Base-by-base conservation (phyloP, 2,329 filamentous ascomycete genomes). In the Apiospora arundinis region DNA sequence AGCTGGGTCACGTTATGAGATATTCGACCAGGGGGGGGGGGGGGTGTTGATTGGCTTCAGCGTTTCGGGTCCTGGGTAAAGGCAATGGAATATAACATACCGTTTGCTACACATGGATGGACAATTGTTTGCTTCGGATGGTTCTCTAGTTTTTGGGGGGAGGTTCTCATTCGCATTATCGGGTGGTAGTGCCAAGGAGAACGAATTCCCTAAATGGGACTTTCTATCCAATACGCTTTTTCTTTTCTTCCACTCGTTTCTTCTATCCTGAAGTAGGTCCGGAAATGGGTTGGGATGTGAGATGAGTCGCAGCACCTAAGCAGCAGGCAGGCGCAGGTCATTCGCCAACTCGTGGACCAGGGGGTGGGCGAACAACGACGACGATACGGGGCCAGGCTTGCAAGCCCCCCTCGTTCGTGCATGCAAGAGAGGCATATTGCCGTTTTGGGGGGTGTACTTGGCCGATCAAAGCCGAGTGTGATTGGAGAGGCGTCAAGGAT, bases 291-390 rank as follows among this genome's bases (percentile, higher is more conserved):
- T 16, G 42, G 28, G 25, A 28, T 9, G 14, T n/a, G 32, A 40
- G 52, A 60, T 60, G 28, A 28, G 52, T 60, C 28, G 52, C 52
- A 37, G 52, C 52, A 60, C 18, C 52, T 60, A 60, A 60, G 52
- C 52, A 60, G 52, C 52, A 60, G 52, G 28, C 52, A 60, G 52
- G 56, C 42, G 14, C 56, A 63, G 32, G 32, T n/a, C 32, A 63
- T 40, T 40, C 11, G 8, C 7, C 28, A 21, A 28, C 7, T 32
- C 32, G 12, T 40, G 8, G 56, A n/a, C 18, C 56, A 40, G 56
- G 56, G 28, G 28, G 56, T 4, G 16, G 12, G 37, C 18, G 28
- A 32, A n/a, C 32, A 18, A 40, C 18, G 56, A 23, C 28, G 18
- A 40, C 56, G 32, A 40, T 23, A 63, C 28, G 56, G 56, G 21